A percentile compares a stretch with the other conserved stretches of the same genome.
phyloP scores from a whole-genome alignment of 805 yeast species.

The Metschnikowia aberdeeniae region DNA sequence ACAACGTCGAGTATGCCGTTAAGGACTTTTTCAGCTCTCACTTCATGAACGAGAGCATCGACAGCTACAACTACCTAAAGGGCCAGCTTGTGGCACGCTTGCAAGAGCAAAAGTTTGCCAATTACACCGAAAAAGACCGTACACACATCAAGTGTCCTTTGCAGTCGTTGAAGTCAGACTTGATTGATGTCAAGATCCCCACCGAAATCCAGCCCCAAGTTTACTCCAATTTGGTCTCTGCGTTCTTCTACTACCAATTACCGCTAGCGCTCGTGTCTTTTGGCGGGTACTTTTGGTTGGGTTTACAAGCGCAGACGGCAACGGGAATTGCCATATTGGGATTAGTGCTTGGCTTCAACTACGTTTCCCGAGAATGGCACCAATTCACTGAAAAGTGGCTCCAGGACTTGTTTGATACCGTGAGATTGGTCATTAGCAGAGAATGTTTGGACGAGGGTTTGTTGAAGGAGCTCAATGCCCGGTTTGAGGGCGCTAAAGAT shows the following conservation, averaged over 20 bases:
- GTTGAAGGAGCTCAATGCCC: constrained; percentile 27
- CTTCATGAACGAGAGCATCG: constrained; percentile 39
- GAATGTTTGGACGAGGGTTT: constrained; percentile 38
- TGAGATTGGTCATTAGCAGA: constrained; percentile 26
- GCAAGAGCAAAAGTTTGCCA: constrained; percentile 24
- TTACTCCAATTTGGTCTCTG: constrained; percentile 24
- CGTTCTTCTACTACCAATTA: constrained; percentile 34
- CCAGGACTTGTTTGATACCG: constrained; percentile 29
- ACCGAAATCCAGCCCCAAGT: constrained; percentile 38
- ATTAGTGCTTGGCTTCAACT: constrained; percentile 39
- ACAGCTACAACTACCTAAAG: constrained; percentile 32
- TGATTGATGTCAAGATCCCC: constrained; percentile 26
- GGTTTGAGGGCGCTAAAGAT: constrained; percentile 22
- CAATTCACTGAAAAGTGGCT: constrained; percentile 28
- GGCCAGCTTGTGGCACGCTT: constrained; percentile 34
- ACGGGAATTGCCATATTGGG: constrained; percentile 36
- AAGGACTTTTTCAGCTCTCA: constrained; percentile 33
- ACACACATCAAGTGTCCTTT: constrained; percentile 26
- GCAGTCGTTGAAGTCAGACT: constrained; percentile 23
- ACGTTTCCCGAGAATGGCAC: constrained; percentile 37
- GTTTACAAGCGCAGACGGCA: constrained; percentile 28
- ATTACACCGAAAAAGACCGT: constrained; percentile 12
- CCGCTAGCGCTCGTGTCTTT: constrained; percentile 32
- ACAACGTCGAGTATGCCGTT: constrained; percentile 40
- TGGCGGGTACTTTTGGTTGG: constrained; percentile 32